Evolutionary conservation across 352 stramenopile genomes (phyloP).

Genomic region (Globisporangium alternatum): DNA sequence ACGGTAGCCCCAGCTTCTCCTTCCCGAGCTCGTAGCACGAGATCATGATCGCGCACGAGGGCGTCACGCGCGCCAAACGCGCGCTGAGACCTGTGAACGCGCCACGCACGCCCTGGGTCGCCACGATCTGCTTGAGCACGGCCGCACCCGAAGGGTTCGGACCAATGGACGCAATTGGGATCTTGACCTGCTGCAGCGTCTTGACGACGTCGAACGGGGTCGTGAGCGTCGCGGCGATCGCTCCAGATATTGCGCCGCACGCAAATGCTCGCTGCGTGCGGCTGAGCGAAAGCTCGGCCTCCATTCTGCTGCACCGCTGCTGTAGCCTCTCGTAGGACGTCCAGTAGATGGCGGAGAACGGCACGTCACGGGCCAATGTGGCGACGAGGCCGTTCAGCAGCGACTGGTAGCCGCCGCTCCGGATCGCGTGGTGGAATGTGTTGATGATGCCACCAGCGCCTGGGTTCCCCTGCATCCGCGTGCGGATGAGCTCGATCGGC

Average conservation of each 20-base stretch:
- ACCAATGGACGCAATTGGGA: slow-evolving; percentile 23
- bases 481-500: slow-evolving; percentile 88
- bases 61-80: slow-evolving; percentile 62
- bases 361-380: slow-evolving; percentile 93
- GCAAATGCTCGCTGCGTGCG: slow-evolving; percentile 77
- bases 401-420: slow-evolving; percentile 64
- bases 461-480: slow-evolving; percentile 70
- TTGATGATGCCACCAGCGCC: slow-evolving; percentile 25
- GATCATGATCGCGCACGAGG: slow-evolving; percentile 89
- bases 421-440: slow-evolving; percentile 60
- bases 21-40: slow-evolving; percentile 82
- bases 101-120: slow-evolving; percentile 39
- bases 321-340: slow-evolving; percentile 86
- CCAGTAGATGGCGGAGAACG: slow-evolving; percentile 96
- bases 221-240: slow-evolving; percentile 87
- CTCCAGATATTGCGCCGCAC: slow-evolving; percentile 81
- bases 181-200: slow-evolving; percentile 85
- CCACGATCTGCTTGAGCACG: slow-evolving; percentile 53
- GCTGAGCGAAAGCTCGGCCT: slow-evolving; percentile 28
- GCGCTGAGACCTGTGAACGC: slow-evolving; percentile 67
- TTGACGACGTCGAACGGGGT: slow-evolving; percentile 97
- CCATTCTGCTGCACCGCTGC: slow-evolving; percentile 17
- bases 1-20: slow-evolving; percentile 56
- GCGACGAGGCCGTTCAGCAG: slow-evolving; percentile 87
- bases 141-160: slow-evolving; percentile 32